Base-by-base conservation (phyloP, 768 basidiomycete species). In the Boletales sp. region DNA sequence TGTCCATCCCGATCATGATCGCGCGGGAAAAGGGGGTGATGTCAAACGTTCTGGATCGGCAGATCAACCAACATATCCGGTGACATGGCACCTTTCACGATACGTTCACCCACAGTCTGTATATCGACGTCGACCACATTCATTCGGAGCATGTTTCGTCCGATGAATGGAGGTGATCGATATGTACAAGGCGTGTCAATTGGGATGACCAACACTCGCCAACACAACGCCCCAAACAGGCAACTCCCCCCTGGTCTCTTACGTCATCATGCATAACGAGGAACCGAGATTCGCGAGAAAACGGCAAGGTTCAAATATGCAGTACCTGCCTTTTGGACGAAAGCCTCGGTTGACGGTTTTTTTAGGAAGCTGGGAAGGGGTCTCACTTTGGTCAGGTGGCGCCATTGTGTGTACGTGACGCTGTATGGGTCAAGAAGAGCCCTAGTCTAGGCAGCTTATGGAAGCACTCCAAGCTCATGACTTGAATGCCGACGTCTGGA, bases 1-100 rank as follows among this genome's bases (percentile, higher is more conserved):
- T 50, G 40, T 51, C 33, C 48, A 46, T 36, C 33, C 34, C 62
- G 63, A 63, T 64, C 61, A 44, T 37, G 61, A 63, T 62, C 61
- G 51, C 32, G n/a, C 40, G 5, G 12, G 43, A 33, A 31, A 12
- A 35, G 45, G 11, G 8, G 55, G 45, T 50, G 47, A 43, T 49
- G 40, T 30, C 57, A 51, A 42, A 41, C 28, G 21, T 11, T 41
- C 33, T 37, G 43, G 32, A 49, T 46, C 39, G 51, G 52, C 41
- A 60, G 60, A 63, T 61, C 41, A 44, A 25, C 31, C 31, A 37
- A 42, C 54, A 43, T 52, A 38, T 50, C 45, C 43, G 37, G 38
- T 40, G 19, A 38, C 31, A 17, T 37, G 21, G 21, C 21, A 21
- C 21, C 21, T 21, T 21, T 21, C 21, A 4, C 4, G 21, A 21